Percentiles rank a stretch among this genome's conserved stretches.
These are phyloP conservation scores for Scheffersomyces amazonensis DNA, from an alignment of 805 yeast genomes.

Conservation along the genomic window DNA sequence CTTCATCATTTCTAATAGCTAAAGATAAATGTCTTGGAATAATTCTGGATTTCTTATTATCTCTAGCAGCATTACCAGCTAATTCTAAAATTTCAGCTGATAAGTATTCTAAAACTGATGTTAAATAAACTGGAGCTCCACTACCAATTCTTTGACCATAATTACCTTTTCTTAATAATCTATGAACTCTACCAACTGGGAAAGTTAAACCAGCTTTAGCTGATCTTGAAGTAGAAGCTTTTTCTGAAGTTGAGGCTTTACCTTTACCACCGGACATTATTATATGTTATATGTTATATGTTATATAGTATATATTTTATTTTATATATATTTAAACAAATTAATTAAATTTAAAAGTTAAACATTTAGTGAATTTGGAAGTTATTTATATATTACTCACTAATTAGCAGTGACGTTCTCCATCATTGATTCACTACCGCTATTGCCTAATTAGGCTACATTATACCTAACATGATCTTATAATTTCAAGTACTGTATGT, in stretches of 20 bases:
- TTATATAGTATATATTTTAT: constrained; percentile 1
- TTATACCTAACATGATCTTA: no score
- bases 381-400: no score
- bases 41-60: constrained; percentile 50
- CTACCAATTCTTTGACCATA: constrained; percentile 52
- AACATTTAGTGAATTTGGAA: no score
- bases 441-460: no score
- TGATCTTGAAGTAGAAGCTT: constrained; percentile 48
- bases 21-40: constrained; percentile 52
- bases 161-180: constrained; percentile 50
- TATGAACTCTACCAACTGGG: constrained; percentile 52
- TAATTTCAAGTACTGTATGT: no score
- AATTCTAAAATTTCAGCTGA: constrained; percentile 50
- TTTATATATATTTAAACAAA: no score
- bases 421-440: no score
- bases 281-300: constrained; percentile 3
- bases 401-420: no score
- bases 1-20: constrained; percentile 53
- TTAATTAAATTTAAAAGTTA: no score
- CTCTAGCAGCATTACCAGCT: constrained; percentile 54
- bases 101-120: constrained; percentile 49
- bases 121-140: constrained; percentile 51
- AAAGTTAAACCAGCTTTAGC: constrained; percentile 49
- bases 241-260: constrained; percentile 46
- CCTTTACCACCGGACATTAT: constrained; percentile 37